A percentile compares a stretch with the other conserved stretches of the same genome.
phyloP scores from a whole-genome alignment of 2,329 filamentous ascomycete genomes.

The Verticillium tricorpus region DNA sequence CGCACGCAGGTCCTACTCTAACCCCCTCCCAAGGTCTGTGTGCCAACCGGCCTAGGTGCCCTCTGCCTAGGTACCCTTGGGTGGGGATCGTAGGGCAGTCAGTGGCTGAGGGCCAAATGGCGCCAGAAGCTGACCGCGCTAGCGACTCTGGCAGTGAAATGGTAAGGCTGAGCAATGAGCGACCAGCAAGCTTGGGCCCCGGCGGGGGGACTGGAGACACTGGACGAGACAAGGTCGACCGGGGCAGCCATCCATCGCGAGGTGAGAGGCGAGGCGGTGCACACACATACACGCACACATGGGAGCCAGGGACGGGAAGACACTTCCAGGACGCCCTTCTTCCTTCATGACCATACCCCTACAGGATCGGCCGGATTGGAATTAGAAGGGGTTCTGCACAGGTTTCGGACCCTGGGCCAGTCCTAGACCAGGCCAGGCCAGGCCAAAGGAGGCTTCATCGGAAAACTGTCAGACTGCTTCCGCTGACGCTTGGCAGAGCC shows the following conservation, averaged over 20 bases:
- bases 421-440: too few relatives aligned
- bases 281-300: neutral
- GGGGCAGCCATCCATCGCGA: neutral
- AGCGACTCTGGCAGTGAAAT: conserved; percentile 12
- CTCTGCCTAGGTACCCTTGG: too few relatives aligned
- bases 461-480: neutral
- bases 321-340: neutral
- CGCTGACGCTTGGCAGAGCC: neutral
- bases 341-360: neutral
- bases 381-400: neutral
- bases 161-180: conserved; percentile 11
- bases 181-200: neutral
- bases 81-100: neutral
- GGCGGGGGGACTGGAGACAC: neutral
- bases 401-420: neutral
- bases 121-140: conserved; percentile 17
- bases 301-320: too few relatives aligned
- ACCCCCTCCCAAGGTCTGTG: too few relatives aligned
- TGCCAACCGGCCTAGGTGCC: neutral
- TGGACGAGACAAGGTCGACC: neutral
- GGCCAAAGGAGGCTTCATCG: neutral
- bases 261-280: neutral
- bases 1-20: neutral
- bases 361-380: neutral
- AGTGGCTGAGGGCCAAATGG: conserved; percentile 14